Conservation (phyloP, 2,329 filamentous ascomycete species). For the Penicillium sp. region DNA sequence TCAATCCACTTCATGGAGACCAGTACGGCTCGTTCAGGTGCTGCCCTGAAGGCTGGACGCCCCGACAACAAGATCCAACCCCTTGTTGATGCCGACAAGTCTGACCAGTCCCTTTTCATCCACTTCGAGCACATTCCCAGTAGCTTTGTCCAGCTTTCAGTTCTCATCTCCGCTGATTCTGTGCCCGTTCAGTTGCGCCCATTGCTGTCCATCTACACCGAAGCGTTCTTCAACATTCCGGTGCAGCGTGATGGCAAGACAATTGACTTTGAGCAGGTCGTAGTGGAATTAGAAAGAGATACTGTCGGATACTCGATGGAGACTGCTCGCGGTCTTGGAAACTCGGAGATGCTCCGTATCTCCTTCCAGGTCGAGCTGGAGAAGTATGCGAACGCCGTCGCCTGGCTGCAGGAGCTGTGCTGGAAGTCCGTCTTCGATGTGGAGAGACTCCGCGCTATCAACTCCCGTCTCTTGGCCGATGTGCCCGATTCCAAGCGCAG, state of each 20-base stretch:
- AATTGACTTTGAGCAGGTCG: slow-evolving; percentile 86
- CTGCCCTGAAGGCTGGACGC: slow-evolving; percentile 69
- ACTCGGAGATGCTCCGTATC: slow-evolving; percentile 78
- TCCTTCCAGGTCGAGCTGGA: slow-evolving; percentile 83
- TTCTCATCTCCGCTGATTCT: slow-evolving; percentile 75
- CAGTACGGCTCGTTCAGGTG: slow-evolving; percentile 76
- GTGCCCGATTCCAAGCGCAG: slow-evolving; percentile 90
- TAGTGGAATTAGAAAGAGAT: slow-evolving; percentile 85
- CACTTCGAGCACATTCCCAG: slow-evolving; percentile 94
- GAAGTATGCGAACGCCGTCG: slow-evolving; percentile 78
- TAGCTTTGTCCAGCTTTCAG: slow-evolving; percentile 82
- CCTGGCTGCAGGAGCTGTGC: slow-evolving; percentile 82
- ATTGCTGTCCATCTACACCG: slow-evolving; percentile 77
- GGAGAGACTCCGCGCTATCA: slow-evolving; percentile 59
- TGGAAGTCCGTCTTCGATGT: slow-evolving; percentile 87
- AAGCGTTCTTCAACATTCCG: slow-evolving; percentile 93
- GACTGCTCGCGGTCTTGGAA: slow-evolving; percentile 66
- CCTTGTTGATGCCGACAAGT: slow-evolving; percentile 68
- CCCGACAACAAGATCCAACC: slow-evolving; percentile 70
- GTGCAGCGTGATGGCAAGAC: slow-evolving; percentile 72
- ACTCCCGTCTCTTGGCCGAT: slow-evolving; percentile 83
- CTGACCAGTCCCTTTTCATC: slow-evolving; percentile 76
- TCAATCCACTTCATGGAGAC: slow-evolving; percentile 95
- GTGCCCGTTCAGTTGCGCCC: slow-evolving; percentile 83
- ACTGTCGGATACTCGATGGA: slow-evolving; percentile 81